phyloP scores from a whole-genome alignment of 192 early-diverging fungal genomes.

The Entomortierella chlamydospora region DNA sequence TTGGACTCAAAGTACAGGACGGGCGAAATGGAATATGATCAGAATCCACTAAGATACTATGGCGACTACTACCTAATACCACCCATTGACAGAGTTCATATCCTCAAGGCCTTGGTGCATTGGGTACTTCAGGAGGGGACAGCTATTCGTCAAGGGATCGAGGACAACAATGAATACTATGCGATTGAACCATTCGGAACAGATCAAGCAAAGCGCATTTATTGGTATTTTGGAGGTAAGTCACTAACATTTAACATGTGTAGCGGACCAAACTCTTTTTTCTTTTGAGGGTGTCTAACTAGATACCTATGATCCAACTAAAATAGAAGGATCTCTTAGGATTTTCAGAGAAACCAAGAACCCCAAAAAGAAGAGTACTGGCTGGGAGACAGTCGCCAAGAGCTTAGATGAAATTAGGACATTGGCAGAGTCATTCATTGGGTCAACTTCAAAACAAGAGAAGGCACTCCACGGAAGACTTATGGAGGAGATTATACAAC shows the following conservation, averaged over 20 bases:
- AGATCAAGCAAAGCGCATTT: constrained; percentile 30
- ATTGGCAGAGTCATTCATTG: constrained; percentile 18
- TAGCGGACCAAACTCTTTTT: neutral
- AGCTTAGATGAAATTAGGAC: constrained; percentile 28
- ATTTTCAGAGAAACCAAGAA: constrained; percentile 39
- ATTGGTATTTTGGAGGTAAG: constrained; percentile 54
- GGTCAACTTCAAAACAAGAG: constrained; percentile 18
- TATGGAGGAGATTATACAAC: constrained; percentile 31
- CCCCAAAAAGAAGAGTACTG: constrained; percentile 33
- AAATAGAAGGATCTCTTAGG: constrained; percentile 30
- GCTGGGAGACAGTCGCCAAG: constrained; percentile 43
- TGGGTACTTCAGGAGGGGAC: constrained; percentile 48
- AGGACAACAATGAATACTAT: constrained; percentile 22
- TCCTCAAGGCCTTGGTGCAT: constrained; percentile 35
- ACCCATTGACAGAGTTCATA: constrained; percentile 25
- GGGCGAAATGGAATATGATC: constrained; percentile 32
- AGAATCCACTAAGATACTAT: constrained; percentile 32
- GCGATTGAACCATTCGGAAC: constrained; percentile 25
- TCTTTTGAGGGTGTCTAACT: neutral
- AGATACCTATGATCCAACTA: neutral
- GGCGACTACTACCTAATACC: constrained; percentile 30
- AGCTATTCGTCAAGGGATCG: constrained; percentile 27
- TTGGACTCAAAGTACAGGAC: constrained; percentile 35
- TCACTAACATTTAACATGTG: neutral
- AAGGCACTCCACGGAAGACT: constrained; percentile 28